Percentiles rank a stretch among this genome's conserved stretches.
Evolutionary conservation across 352 stramenopile species (phyloP).

Genomic region (Pythium brassicae): DNA sequence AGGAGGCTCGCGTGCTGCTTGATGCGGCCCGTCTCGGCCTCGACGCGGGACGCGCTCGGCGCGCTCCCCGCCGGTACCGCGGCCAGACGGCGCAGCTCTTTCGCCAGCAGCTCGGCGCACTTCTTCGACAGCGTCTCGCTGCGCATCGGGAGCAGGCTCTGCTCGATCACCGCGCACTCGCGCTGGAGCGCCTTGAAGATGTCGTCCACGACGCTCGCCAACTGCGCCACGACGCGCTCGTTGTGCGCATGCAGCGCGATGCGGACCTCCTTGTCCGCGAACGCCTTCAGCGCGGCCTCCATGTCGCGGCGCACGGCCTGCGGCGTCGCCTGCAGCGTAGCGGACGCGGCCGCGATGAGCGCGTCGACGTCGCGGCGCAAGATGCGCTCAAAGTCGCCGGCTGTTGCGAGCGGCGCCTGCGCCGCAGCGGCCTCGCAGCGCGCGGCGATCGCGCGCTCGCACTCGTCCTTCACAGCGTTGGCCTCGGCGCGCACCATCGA

Average conservation of each 20-base stretch:
- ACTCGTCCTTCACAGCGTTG: conserved; percentile 52
- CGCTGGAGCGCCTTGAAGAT: conserved; percentile 49
- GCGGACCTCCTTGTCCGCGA: conserved; percentile 63
- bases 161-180: conserved; percentile 55
- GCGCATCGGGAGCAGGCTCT: conserved; percentile 58
- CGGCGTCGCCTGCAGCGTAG: conserved; percentile 47
- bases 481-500: conserved; percentile 81
- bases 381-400: conserved; percentile 48
- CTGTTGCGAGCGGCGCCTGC: conserved; percentile 32
- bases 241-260: conserved; percentile 68
- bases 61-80: conserved; percentile 41
- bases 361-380: conserved; percentile 49
- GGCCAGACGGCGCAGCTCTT: conserved; percentile 46
- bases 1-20: conserved; percentile 54
- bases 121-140: conserved; percentile 41
- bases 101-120: conserved; percentile 40
- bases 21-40: conserved; percentile 52
- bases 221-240: conserved; percentile 44
- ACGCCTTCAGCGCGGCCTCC: conserved; percentile 34
- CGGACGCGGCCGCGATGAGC: conserved; percentile 49
- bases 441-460: conserved; percentile 52
- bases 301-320: conserved; percentile 62
- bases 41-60: conserved; percentile 34
- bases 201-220: conserved; percentile 54
- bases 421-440: conserved; percentile 51